Conservation (phyloP, 1,284 basidiomycete genomes). For the Sporisorium reilianum region DNA sequence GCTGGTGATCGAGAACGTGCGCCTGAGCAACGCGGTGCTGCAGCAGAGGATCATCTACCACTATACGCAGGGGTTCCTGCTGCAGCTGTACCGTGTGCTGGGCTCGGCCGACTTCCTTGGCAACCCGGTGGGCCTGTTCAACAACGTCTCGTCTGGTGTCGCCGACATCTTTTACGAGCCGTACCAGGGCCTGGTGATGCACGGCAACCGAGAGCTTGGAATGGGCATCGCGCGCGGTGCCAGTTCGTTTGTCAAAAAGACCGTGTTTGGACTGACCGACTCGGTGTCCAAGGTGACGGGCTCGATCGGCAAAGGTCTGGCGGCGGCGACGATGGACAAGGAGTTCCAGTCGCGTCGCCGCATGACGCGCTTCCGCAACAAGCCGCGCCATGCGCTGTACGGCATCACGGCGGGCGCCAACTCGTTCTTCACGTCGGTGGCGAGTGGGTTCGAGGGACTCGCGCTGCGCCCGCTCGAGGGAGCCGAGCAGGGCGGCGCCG, state of each 20-base stretch:
- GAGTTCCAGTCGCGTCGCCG: conserved; percentile 92
- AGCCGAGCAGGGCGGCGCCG: conserved; percentile 90
- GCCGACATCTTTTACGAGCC: conserved; percentile 99
- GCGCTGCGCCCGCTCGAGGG: conserved; percentile 97
- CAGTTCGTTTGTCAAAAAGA: conserved; percentile 94
- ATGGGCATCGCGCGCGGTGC: conserved; percentile 98
- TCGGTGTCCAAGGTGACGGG: conserved; percentile 97
- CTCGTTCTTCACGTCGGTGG: conserved; percentile 91
- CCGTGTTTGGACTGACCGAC: conserved; percentile 94
- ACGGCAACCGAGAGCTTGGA: conserved; percentile 94
- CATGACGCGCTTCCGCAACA: conserved; percentile 90
- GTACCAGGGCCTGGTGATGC: conserved; percentile 96
- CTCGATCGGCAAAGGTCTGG: conserved; percentile 95
- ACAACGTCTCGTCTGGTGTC: conserved; percentile 98
- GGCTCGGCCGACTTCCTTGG: conserved; percentile 91
- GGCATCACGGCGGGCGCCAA: conserved; percentile 94
- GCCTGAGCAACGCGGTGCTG: conserved; percentile 85
- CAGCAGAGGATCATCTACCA: conserved; percentile 88
- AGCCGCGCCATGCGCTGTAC: conserved; percentile 93
- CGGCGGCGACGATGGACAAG: conserved; percentile 93
- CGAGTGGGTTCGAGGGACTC: conserved; percentile 95
- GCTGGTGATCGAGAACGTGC: conserved; percentile 93
- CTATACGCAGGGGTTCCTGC: conserved; percentile 91
- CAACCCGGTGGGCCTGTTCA: conserved; percentile 93
- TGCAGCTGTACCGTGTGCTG: conserved; percentile 94